Base-by-base conservation (phyloP, 2,329 filamentous ascomycete genomes). In the Alternaria panax region DNA sequence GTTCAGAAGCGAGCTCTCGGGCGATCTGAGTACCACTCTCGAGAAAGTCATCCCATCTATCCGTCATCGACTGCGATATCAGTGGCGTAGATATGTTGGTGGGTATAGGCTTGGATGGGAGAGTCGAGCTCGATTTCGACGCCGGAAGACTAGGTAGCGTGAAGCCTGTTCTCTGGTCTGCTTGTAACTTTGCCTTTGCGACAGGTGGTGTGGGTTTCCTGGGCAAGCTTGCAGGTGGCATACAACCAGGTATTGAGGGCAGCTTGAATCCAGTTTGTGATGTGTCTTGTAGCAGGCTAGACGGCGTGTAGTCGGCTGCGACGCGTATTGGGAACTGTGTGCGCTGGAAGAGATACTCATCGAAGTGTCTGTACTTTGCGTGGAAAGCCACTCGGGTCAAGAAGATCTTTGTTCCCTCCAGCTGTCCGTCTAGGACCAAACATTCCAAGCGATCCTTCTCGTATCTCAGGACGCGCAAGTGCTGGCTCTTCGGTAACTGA, bases 21-120 rank as follows among this genome's bases (percentile, higher is more conserved):
- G 79, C 79, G 34, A 83, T 79, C 58, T 83, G 81, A 0, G 80
- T 80, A 34, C 75, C 78, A 57, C 75, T 80, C n/a, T 78, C 80
- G 2, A 83, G 69, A 16, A 82, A 80, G 40, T 80, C 75, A 51
- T 73, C 76, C 76, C 76, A 78, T 2, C 60, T 63, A 34, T 78
- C 76, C 0, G 60, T 22, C 3, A 57, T 25, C 2, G 60, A 22
- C 8, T 25, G 5, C 5, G 32, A 3, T n/a, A 47, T 16, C 5
- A 52, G 14, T 5, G 7, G 12, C 3, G 18, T 12, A 3, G 54
- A 12, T 8, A 60, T 60, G n/a, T 9, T 5, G 22, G 43, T 22
- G 6, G 27, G 11, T 42, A 14, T 41, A 16, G 25, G 20, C 12
- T 50, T 47, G 1, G 25, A 1, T 1, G 20, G 16, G 18, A 22